These are phyloP conservation scores for Syncephalastrum contaminatum DNA, from an alignment of 371 early-diverging fungal genomes.

Conservation along the genomic window DNA sequence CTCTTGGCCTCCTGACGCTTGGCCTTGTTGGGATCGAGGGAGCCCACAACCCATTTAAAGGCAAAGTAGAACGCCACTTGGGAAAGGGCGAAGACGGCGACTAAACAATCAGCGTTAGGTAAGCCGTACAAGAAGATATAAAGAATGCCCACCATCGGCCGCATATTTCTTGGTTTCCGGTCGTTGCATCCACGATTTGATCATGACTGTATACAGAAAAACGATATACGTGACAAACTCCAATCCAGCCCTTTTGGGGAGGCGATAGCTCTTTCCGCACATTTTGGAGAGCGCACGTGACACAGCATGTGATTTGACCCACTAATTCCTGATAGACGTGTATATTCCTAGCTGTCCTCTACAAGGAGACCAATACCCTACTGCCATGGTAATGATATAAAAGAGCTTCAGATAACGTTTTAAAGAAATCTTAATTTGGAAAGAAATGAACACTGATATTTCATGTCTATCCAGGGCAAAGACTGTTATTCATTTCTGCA, in stretches of 20 bases:
- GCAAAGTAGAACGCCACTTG: slow-evolving; percentile 87
- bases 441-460: too few relatives aligned
- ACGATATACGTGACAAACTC: background rate
- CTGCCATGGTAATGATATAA: too few relatives aligned
- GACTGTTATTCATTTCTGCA: too few relatives aligned
- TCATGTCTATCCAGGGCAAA: too few relatives aligned
- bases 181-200: slow-evolving; percentile 47
- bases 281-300: background rate
- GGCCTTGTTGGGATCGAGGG: slow-evolving; percentile 72
- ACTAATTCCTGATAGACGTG: too few relatives aligned
- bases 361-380: too few relatives aligned
- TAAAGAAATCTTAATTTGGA: too few relatives aligned
- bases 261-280: background rate
- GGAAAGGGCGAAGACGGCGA: slow-evolving; percentile 75
- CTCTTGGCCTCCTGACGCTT: slow-evolving; percentile 75
- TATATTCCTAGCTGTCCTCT: too few relatives aligned
- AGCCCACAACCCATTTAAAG: slow-evolving; percentile 73
- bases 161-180: slow-evolving; percentile 67
- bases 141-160: slow-evolving; percentile 51
- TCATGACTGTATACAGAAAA: slow-evolving; percentile 14
- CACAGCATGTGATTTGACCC: too few relatives aligned
- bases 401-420: too few relatives aligned
- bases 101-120: slow-evolving; percentile 28
- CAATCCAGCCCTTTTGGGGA: too few relatives aligned
- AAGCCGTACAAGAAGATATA: background rate